These are phyloP conservation scores for Suhomyces terraborum DNA, from an alignment of 1,139 yeast species.

Conservation along the genomic window DNA sequence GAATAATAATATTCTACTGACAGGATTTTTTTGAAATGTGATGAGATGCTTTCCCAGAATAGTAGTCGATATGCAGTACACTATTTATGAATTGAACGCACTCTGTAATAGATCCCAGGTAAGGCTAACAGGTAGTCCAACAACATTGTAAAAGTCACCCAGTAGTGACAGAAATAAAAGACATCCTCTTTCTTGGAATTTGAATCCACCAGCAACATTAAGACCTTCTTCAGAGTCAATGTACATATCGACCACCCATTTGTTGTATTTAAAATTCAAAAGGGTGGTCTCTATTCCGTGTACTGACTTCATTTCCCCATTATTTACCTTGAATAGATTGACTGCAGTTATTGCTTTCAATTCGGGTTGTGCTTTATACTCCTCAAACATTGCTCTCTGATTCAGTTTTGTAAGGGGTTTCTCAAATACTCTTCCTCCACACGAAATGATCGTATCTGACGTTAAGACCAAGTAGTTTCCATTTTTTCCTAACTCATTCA, in stretches of 20 bases:
- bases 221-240: conserved; percentile 72
- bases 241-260: conserved; percentile 58
- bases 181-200: conserved; percentile 75
- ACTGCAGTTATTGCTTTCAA: conserved; percentile 70
- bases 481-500: conserved; percentile 6
- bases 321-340: conserved; percentile 47
- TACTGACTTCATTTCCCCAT: conserved; percentile 15
- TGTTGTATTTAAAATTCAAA: conserved; percentile 43
- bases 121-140: conserved; percentile 76
- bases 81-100: conserved; percentile 1
- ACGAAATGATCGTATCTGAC: conserved; percentile 85
- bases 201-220: conserved; percentile 91
- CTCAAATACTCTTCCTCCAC: conserved; percentile 64
- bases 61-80: conserved; percentile 11
- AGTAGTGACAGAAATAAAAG: conserved; percentile 58
- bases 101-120: conserved; percentile 48
- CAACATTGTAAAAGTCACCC: conserved; percentile 89
- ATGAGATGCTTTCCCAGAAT: conserved; percentile 7
- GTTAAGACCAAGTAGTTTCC: conserved; percentile 49
- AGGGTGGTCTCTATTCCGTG: conserved; percentile 26
- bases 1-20: neutral
- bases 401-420: conserved; percentile 61
- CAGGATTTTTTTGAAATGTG: conserved; percentile 17
- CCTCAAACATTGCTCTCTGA: conserved; percentile 47
- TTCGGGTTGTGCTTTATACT: conserved; percentile 50